Percentiles rank a stretch among this genome's conserved stretches.
Evolutionary conservation across 495 filamentous ascomycete species (phyloP).

Genomic region (Tuber calosporum): DNA sequence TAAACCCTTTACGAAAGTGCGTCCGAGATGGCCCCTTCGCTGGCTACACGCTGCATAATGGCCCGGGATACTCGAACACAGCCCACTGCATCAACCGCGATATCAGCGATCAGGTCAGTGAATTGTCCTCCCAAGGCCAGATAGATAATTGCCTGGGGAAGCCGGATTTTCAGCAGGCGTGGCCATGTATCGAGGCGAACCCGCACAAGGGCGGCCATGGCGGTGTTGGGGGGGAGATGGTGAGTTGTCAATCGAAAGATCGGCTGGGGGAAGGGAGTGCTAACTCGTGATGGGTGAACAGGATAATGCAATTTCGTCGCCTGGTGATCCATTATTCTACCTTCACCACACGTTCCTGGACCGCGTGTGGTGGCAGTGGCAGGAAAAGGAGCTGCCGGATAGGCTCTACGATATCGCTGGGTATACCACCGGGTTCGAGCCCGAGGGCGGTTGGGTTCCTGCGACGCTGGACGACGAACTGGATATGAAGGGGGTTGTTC

Average conservation of each 20-base stretch:
- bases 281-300: background rate
- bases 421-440: conserved; percentile 20
- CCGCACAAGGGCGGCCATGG: conserved; percentile 46
- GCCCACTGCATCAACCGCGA: conserved; percentile 44
- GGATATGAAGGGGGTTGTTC: conserved; percentile 35
- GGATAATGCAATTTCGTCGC: conserved; percentile 25
- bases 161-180: conserved; percentile 36
- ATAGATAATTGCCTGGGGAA: conserved; percentile 42
- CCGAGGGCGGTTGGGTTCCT: conserved; percentile 16
- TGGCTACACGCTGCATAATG: conserved; percentile 37
- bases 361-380: conserved; percentile 50
- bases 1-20: conserved; percentile 30
- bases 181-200: conserved; percentile 44
- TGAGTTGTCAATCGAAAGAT: background rate
- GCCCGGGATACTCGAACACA: conserved; percentile 34
- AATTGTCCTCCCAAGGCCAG: conserved; percentile 12
- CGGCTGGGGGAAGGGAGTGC: too few species aligned
- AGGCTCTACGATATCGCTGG: conserved; percentile 32
- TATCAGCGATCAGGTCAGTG: conserved; percentile 41
- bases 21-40: conserved; percentile 47
- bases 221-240: conserved; percentile 43
- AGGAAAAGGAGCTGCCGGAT: conserved; percentile 37
- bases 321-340: conserved; percentile 48
- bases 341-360: conserved; percentile 51
- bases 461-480: conserved; percentile 30